Evolutionary conservation across 305 asterid genomes (phyloP), one percentile per base, ranked within the genome.

Genomic region (Solanum hybrid): DNA sequence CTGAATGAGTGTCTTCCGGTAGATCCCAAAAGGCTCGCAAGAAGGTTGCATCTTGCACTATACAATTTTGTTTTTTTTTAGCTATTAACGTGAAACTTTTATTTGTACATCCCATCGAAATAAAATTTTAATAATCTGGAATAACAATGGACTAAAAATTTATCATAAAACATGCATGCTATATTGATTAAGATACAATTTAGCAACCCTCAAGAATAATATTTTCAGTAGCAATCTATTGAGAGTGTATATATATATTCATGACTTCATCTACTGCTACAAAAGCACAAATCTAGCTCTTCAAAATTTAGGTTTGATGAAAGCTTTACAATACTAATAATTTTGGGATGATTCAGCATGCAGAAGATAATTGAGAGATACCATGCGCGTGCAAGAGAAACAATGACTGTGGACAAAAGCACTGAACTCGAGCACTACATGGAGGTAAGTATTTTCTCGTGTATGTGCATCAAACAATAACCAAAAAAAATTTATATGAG

Each of bases 341-440:
- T 71, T 51, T 85, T 88, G 88, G 86, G 32, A n/a, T 88, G 72
- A 19, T 85, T 88, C 88, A 94, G 96, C 92, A 90, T 93, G 76
- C 93, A 89, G 56, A 91, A 90, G 85, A 87, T 87, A 71, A 88
- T 94, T 14, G 90, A 90, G 88, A 92, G 90, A 88, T 94, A 94
- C 85, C 88, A 86, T 29, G 91, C 89, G 32, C 40, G 78, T 78
- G 91, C 89, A 29, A 89, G 87, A 77, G 93, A 91, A 51, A 88
- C 86, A 45, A 87, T 0, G 87, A 45, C 31, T 66, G 89, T 60
- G 60, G 86, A 81, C 76, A 40, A 60, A 88, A 64, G 64, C 89
- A 85, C 37, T 14, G 93, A 90, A 37, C 69, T 32, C 86, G 91
- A 90, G 86, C 89, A 86, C 24, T 29, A 92, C 34, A 37, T 45